A percentile compares a stretch with the other conserved stretches of the same genome.
phyloP scores from a whole-genome alignment of 2,329 filamentous ascomycete genomes.

The Venturia aucupariae region DNA sequence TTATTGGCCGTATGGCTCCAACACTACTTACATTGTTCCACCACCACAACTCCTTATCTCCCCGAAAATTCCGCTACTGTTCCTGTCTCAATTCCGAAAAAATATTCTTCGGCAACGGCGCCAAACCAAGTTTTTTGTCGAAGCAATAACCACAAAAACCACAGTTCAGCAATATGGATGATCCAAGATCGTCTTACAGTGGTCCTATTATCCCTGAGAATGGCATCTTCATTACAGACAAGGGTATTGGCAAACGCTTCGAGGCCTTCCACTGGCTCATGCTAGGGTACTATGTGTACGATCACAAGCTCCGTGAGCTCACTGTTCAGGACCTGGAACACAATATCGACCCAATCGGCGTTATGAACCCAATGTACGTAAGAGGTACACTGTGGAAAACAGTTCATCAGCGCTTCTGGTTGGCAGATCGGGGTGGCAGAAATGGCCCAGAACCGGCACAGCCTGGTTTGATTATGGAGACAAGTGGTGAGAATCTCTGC shows the following conservation, averaged over 20 bases:
- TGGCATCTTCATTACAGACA: conserved; percentile 10
- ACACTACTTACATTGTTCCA: background rate
- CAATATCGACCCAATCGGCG: conserved; percentile 1
- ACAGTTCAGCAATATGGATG: background rate
- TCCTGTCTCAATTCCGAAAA: background rate
- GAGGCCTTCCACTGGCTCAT: conserved; percentile 7
- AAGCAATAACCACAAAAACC: background rate
- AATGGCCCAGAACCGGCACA: conserved; percentile 9
- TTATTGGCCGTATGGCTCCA: background rate
- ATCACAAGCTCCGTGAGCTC: conserved; percentile 1
- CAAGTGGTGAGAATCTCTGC: background rate
- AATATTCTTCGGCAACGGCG: background rate
- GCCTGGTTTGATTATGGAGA: background rate
- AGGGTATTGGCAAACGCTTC: background rate
- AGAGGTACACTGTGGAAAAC: conserved; percentile 11
- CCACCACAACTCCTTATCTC: background rate
- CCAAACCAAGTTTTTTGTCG: background rate
- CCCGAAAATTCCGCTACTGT: background rate
- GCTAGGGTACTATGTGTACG: conserved; percentile 4
- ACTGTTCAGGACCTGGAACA: conserved; percentile 3
- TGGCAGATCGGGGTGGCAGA: background rate
- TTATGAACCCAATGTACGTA: conserved; percentile 3
- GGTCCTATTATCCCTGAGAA: background rate
- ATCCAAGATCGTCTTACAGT: background rate
- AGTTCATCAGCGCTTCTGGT: conserved; percentile 2